Base-by-base conservation (phyloP, 306 rosid species). In the Vigna nakashimae region DNA sequence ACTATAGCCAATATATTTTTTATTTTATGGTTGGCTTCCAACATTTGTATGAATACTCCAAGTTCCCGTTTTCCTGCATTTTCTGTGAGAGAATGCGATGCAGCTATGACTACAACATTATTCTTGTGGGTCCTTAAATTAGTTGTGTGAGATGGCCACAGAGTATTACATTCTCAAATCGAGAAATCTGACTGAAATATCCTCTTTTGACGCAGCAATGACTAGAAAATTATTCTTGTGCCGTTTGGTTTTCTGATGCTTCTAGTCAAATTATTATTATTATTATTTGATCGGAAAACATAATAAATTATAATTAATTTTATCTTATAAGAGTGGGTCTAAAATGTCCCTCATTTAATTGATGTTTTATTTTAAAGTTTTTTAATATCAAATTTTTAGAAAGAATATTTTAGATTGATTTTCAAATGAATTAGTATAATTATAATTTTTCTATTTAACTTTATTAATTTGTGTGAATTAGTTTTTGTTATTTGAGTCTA, bases 181-280 rank as follows among this genome's bases (percentile, higher is more conserved):
- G 78, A 73, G 74, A 73, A 80, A 78, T 84, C 84, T 84, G 83
- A 85, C 85, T 80, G 78, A 83, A 78, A 83, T 82, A 76, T 75
- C 66, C 76, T 36, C 42, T 36, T 6, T 36, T 6, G 42, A 36
- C 6, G 42, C 42, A 36, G 42, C 42, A 36, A 36, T 36, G 42
- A 36, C 42, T 36, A 6, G 42, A 36, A 36, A 36, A 36, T 36
- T 36, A 36, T 36, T 36, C 9, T 36, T 36, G 0, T 36, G 42
- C 42, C 42, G 8, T 36, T 36, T 36, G 38, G 64, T 72, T 36
- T 38, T 13, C 18, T 28, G 36, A 60, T 30, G 15, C 7, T 51
- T 38, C 76, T 18, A 20, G 4, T n/a, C 46, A 46, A 46, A 17
- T 10, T 55, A 72, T 67, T 66, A 6, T 34, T 17, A 34, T 17